phyloP scores from a whole-genome alignment of 2,329 filamentous ascomycete genomes.

The Pestalotiopsis fici region DNA sequence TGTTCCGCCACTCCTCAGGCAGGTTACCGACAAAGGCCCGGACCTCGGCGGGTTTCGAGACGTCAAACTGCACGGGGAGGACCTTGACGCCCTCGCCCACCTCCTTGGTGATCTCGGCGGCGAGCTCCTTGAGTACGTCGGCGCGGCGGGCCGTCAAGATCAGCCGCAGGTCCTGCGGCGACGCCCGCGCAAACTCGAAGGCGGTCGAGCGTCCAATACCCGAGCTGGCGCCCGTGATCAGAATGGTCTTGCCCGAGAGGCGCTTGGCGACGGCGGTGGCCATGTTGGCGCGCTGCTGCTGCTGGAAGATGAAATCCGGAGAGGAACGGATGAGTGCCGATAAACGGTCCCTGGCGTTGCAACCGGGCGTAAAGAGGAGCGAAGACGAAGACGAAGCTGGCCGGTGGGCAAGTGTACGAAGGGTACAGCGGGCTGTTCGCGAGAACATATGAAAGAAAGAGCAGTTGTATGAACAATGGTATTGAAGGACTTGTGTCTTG shows the following conservation, averaged over 20 bases:
- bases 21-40: slow-evolving; percentile 70
- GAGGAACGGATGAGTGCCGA: not conserved
- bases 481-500: not conserved
- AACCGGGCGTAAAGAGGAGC: not conserved
- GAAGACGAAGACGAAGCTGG: not conserved
- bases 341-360: not conserved
- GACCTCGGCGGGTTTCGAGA: slow-evolving; percentile 78
- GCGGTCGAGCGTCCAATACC: slow-evolving; percentile 85
- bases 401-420: slow-evolving; percentile 9
- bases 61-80: slow-evolving; percentile 80
- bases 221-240: slow-evolving; percentile 90
- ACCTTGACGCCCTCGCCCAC: slow-evolving; percentile 81
- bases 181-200: slow-evolving; percentile 89
- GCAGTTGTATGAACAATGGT: not conserved
- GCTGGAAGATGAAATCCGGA: not conserved
- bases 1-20: slow-evolving; percentile 79
- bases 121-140: slow-evolving; percentile 76
- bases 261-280: slow-evolving; percentile 70
- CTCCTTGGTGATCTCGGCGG: slow-evolving; percentile 73
- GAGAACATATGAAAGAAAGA: slow-evolving; percentile 1
- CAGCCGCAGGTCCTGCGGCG: slow-evolving; percentile 76
- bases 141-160: slow-evolving; percentile 86
- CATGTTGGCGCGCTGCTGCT: slow-evolving; percentile 35
- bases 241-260: slow-evolving; percentile 87
- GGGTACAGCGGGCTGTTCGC: slow-evolving; percentile 15